A percentile compares a stretch with the other conserved stretches of the same genome.
Evolutionary conservation across 2,329 filamentous ascomycete species (phyloP).

Genomic region (Colletotrichum echinochloae): DNA sequence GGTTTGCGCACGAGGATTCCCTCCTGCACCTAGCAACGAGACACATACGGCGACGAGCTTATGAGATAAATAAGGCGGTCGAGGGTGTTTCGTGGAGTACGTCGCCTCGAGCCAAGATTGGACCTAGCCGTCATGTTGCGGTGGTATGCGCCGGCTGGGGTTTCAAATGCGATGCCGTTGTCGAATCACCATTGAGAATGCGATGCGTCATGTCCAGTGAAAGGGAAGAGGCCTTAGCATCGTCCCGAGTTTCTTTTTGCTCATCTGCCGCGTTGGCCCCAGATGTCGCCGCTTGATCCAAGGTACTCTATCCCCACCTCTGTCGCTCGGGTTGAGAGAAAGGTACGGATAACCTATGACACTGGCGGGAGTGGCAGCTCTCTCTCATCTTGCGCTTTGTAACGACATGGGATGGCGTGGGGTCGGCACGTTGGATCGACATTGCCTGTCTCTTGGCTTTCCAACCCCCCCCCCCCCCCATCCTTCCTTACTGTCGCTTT

Average conservation of each 20-base stretch:
- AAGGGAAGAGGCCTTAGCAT: conserved; percentile 10
- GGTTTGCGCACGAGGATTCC: conserved; percentile 26
- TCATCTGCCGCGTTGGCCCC: conserved; percentile 18
- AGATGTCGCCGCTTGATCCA: conserved; percentile 25
- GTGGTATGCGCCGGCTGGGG: conserved; percentile 38
- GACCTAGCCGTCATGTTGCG: conserved; percentile 30
- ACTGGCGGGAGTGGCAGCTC: conserved; percentile 14
- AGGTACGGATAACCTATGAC: conserved; percentile 1
- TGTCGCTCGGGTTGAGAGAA: conserved; percentile 21
- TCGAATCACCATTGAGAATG: conserved; percentile 33
- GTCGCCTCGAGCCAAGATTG: conserved; percentile 26
- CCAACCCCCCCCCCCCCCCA: neutral
- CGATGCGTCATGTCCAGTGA: conserved; percentile 7
- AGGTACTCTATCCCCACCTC: conserved; percentile 15
- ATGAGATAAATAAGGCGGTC: conserved; percentile 11
- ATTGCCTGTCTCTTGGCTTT: conserved; percentile 17
- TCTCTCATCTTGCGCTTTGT: conserved; percentile 26
- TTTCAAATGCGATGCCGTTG: conserved; percentile 33
- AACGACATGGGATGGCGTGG: conserved; percentile 15
- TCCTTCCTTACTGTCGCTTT: neutral
- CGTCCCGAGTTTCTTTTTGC: conserved; percentile 9
- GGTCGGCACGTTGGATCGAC: conserved; percentile 27
- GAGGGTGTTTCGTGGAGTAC: conserved; percentile 17
- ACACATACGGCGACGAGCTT: conserved; percentile 21
- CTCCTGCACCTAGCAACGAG: conserved; percentile 9